phyloP scores from a whole-genome alignment of 768 basidiomycete species.

The Podaxis pistillaris region DNA sequence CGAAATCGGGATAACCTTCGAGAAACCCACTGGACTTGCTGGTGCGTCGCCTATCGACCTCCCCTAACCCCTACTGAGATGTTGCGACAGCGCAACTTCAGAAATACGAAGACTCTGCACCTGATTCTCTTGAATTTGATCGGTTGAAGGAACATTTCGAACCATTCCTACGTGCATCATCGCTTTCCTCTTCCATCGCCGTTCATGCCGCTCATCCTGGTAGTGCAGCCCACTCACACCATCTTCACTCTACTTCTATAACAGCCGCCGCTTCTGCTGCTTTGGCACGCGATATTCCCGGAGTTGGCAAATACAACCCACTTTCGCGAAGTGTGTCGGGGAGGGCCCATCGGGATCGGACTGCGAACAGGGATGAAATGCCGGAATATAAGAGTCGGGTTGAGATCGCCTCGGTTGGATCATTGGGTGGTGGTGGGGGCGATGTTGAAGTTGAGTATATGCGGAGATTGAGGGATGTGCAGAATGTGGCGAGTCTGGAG shows the following conservation, averaged over 20 bases:
- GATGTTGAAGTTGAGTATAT: slow-evolving; percentile 73
- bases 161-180: slow-evolving; percentile 84
- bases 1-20: slow-evolving; percentile 88
- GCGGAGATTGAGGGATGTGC: slow-evolving; percentile 56
- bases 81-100: slow-evolving; percentile 80
- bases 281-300: slow-evolving; percentile 83
- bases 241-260: slow-evolving; percentile 75
- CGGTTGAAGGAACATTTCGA: slow-evolving; percentile 96
- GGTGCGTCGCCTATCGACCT: slow-evolving; percentile 44
- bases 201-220: slow-evolving; percentile 41
- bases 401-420: slow-evolving; percentile 57
- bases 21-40: slow-evolving; percentile 95
- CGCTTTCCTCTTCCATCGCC: slow-evolving; percentile 63
- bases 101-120: slow-evolving; percentile 82
- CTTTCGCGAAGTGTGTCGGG: slow-evolving; percentile 43
- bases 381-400: slow-evolving; percentile 72
- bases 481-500: slow-evolving; percentile 68
- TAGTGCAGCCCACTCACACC: slow-evolving; percentile 62
- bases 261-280: slow-evolving; percentile 89
- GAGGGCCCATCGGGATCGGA: slow-evolving; percentile 59
- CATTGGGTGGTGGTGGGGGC: slow-evolving; percentile 55
- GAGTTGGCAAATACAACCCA: slow-evolving; percentile 76
- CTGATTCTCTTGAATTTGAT: slow-evolving; percentile 88
- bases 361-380: slow-evolving; percentile 74
- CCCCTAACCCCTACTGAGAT: slow-evolving; percentile 10